phyloP scores from a whole-genome alignment of 306 rosid genomes.

The Gleditsia sinensis region DNA sequence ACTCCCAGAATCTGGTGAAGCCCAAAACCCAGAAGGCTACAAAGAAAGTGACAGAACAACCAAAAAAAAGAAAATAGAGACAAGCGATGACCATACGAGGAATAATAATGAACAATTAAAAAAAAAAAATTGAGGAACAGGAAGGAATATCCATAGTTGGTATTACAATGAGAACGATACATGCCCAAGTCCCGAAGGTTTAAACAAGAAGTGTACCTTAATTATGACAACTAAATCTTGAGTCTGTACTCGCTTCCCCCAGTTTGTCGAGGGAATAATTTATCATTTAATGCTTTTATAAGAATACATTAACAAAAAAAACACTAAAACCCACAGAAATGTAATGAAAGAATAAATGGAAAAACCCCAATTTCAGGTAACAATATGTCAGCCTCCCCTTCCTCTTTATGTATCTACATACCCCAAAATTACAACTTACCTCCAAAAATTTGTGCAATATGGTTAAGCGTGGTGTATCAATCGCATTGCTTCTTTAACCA shows the following conservation, averaged over 20 bases:
- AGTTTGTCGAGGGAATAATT: slow-evolving; percentile 30
- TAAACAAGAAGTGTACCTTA: neutral
- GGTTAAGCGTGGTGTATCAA: neutral
- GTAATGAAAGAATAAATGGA: slow-evolving; percentile 69
- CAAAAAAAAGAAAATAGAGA: neutral
- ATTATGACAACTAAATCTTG: slow-evolving; percentile 15
- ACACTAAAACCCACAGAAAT: slow-evolving; percentile 42
- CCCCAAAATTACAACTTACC: slow-evolving; percentile 56
- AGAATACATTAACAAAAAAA: slow-evolving; percentile 38
- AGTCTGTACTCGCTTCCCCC: slow-evolving; percentile 27
- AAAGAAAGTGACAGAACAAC: neutral
- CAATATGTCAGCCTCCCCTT: slow-evolving; percentile 53
- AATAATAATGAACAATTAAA: neutral
- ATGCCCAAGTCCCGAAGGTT: neutral
- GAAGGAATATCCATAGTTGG: slow-evolving; percentile 26
- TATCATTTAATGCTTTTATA: slow-evolving; percentile 32
- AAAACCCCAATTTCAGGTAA: slow-evolving; percentile 63
- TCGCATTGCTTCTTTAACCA: slow-evolving; percentile 24
- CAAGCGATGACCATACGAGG: neutral
- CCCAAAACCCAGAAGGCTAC: neutral
- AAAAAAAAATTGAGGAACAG: neutral
- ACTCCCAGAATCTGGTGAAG: no score
- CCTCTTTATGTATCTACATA: slow-evolving; percentile 70
- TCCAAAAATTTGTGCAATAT: slow-evolving; percentile 33
- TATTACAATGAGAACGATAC: slow-evolving; percentile 29